A percentile compares a stretch with the other conserved stretches of the same genome.
These are phyloP conservation scores for Cercospora sp. DNA, from an alignment of 2,329 filamentous ascomycete species.

Conservation along the genomic window DNA sequence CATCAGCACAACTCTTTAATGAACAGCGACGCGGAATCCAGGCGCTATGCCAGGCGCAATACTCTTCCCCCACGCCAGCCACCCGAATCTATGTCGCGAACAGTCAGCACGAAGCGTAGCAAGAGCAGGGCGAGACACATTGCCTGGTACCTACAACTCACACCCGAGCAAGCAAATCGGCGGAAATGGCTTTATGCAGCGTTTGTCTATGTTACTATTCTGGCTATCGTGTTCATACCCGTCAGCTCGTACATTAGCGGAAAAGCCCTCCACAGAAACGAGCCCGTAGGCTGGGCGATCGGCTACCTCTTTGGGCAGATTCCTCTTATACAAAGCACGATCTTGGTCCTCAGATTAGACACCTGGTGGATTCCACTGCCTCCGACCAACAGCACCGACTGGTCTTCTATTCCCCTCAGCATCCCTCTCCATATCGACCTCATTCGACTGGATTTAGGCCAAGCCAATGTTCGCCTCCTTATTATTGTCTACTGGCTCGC, in stretches of 20 bases:
- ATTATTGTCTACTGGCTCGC: slow-evolving; percentile 71
- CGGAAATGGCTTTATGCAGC: slow-evolving; percentile 82
- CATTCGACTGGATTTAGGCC: slow-evolving; percentile 65
- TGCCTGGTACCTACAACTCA: slow-evolving; percentile 76
- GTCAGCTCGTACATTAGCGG: slow-evolving; percentile 69
- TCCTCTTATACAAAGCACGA: slow-evolving; percentile 67
- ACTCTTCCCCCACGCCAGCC: slow-evolving; percentile 30
- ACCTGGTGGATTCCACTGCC: slow-evolving; percentile 83
- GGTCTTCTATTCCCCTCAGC: slow-evolving; percentile 17
- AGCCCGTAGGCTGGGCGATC: slow-evolving; percentile 90
- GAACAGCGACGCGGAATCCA: slow-evolving; percentile 13
- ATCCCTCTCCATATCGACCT: slow-evolving; percentile 59
- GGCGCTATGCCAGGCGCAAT: slow-evolving; percentile 27
- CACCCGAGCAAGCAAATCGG: slow-evolving; percentile 70
- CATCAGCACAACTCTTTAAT: slow-evolving; percentile 10
- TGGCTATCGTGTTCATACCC: slow-evolving; percentile 66
- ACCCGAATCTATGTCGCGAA: slow-evolving; percentile 7
- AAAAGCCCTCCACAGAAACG: slow-evolving; percentile 67
- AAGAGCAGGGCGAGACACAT: slow-evolving; percentile 64
- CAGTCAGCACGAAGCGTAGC: slow-evolving; percentile 17
- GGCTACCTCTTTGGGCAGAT: slow-evolving; percentile 85
- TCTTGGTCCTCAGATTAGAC: slow-evolving; percentile 68
- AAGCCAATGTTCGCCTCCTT: slow-evolving; percentile 78
- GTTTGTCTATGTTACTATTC: slow-evolving; percentile 71
- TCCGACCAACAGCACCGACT: slow-evolving; percentile 36